Base-by-base conservation (phyloP, 768 basidiomycete genomes). In the Calocybe indica region DNA sequence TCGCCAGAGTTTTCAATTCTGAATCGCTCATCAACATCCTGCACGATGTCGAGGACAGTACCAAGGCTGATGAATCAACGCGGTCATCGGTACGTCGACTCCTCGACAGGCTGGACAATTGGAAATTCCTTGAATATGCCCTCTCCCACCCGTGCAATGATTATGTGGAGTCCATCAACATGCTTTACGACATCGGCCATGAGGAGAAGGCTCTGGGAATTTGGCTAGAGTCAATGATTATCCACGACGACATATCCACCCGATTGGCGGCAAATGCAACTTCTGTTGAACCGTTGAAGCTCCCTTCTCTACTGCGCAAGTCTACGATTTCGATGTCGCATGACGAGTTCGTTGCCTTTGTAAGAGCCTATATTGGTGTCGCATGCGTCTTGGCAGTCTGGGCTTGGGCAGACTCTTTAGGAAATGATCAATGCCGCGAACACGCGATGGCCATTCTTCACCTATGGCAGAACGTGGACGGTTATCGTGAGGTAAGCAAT, bases 391-490 rank as follows among this genome's bases (percentile, higher is more conserved):
- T 91, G 10, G 80, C 80, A 1, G 83, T 85, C 32, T 83, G 83
- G 57, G 83, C 85, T 3, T 92, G 87, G 84, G 79, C 88, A 9
- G 88, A 90, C 55, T 87, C 85, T 59, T 66, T 87, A 13, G 83
- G 82, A 1, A 76, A 82, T 46, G 74, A 79, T 48, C 64, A 64
- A 9, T 85, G 83, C 56, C 75, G 84, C 8, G 82, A 86, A 55
- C 75, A 82, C 40, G 71, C 78, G 1, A 64, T 90, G 6, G 78
- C 75, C 6, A 70, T 89, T 11, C 49, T 90, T 45, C 73, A 76
- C 5, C 48, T 85, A 15, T 87, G 83, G 84, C 83, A 86, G 63
- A 67, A 65, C 28, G 65, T 79, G 22, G 78, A 83, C 29, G 86
- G 85, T 6, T 91, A 90, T 60, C 73, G 81, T 38, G 83, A 88